Conservation (phyloP, 345 rosid species). For the Noccaea caerulescens region DNA sequence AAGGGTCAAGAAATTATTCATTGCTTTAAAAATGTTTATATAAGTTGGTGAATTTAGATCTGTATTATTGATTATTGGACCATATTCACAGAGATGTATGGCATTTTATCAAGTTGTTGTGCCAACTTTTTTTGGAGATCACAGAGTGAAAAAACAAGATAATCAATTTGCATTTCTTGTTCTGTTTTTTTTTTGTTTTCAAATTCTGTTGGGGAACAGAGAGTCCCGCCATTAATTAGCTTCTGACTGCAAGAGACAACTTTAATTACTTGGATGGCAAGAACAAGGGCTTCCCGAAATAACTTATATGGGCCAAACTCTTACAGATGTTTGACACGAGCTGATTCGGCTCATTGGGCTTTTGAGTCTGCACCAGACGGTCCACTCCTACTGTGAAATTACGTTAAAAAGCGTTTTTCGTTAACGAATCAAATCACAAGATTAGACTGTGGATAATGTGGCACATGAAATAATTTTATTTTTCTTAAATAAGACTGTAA, state of each 20-base stretch:
- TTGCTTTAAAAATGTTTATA: conserved; percentile 21
- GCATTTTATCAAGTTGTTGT: conserved; percentile 8
- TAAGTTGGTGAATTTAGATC: conserved; percentile 23
- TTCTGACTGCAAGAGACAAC: conserved; percentile 25
- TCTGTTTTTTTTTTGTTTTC: conserved; percentile 29
- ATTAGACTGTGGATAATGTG: neutral
- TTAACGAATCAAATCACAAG: neutral
- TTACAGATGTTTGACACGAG: neutral
- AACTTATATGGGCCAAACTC: conserved; percentile 3
- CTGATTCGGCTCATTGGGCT: conserved; percentile 16
- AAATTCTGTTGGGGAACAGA: conserved; percentile 18
- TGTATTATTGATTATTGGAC: conserved; percentile 30
- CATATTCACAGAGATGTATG: conserved; percentile 14
- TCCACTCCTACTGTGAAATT: neutral
- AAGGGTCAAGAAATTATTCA: conserved; percentile 21
- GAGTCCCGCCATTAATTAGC: conserved; percentile 39
- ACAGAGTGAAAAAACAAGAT: neutral
- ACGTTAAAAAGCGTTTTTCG: neutral
- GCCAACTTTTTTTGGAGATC: neutral
- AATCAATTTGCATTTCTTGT: conserved; percentile 5
- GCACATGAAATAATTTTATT: neutral
- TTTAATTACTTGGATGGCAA: conserved; percentile 28
- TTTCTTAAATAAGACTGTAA: neutral
- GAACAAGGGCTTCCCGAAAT: neutral
- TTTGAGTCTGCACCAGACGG: neutral